Evolutionary conservation across 148 eudicot species (phyloP).

Genomic region (Rhododendron griersonianum): DNA sequence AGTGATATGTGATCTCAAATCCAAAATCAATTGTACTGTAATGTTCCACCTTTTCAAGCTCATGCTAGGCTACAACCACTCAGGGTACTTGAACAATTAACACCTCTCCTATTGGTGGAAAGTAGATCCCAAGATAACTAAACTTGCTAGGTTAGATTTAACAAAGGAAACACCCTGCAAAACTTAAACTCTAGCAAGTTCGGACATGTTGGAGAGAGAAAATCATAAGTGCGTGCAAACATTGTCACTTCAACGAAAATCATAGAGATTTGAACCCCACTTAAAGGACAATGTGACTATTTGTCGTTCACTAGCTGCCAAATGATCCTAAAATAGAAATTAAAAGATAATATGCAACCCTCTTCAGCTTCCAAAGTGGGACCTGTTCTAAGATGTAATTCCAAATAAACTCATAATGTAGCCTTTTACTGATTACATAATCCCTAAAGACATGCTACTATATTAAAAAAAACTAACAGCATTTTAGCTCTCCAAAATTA

Average conservation of each 20-base stretch:
- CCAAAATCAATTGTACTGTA: background rate
- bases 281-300: background rate
- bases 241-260: background rate
- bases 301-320: background rate
- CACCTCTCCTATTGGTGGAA: background rate
- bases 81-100: background rate
- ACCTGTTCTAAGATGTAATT: background rate
- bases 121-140: background rate
- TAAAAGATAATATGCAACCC: background rate
- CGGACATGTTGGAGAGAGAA: background rate
- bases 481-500: background rate
- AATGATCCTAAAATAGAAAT: background rate
- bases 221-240: background rate
- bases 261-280: background rate
- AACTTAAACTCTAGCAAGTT: background rate
- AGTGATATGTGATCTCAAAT: background rate
- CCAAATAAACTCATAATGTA: background rate
- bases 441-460: background rate
- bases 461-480: background rate
- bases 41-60: background rate
- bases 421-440: background rate
- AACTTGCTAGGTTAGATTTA: background rate
- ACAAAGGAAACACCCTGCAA: background rate
- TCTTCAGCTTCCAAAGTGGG: background rate
- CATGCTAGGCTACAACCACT: background rate